A percentile compares a stretch with the other conserved stretches of the same genome.
Evolutionary conservation across 2,329 filamentous ascomycete species (phyloP).

Genomic region (Juglanconis oblonga): DNA sequence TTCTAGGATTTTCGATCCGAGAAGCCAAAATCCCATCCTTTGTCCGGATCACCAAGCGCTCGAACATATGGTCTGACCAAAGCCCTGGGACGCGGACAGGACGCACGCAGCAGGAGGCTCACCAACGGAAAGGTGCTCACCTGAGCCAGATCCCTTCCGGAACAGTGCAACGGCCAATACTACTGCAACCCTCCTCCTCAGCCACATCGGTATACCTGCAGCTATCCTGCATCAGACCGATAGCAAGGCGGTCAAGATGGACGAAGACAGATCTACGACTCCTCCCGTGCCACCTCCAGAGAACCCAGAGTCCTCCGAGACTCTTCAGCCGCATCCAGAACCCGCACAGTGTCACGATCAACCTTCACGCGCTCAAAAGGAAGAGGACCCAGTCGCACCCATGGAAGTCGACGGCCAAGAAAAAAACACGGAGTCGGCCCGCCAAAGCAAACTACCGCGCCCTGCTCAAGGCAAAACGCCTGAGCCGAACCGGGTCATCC

Average conservation of each 20-base stretch:
- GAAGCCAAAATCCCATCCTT: not conserved
- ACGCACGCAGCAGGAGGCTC: too few relatives aligned
- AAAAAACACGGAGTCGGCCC: slow-evolving; percentile 12
- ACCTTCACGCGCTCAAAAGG: not conserved
- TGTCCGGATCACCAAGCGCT: not conserved
- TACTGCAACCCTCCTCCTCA: not conserved
- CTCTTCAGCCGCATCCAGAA: not conserved
- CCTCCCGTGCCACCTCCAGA: slow-evolving; percentile 17
- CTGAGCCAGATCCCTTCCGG: too few relatives aligned
- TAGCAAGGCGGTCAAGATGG: slow-evolving; percentile 3
- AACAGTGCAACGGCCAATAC: too few relatives aligned
- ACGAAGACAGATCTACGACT: slow-evolving; percentile 15
- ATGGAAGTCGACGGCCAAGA: not conserved
- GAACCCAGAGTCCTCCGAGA: slow-evolving; percentile 2
- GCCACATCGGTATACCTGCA: not conserved
- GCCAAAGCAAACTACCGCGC: slow-evolving; percentile 21
- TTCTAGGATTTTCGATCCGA: not conserved
- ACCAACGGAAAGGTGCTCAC: too few relatives aligned
- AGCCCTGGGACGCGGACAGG: too few relatives aligned
- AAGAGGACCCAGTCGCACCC: not conserved
- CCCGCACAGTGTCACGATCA: not conserved
- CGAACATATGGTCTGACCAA: too few relatives aligned
- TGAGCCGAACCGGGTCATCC: slow-evolving; percentile 15
- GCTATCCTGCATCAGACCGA: not conserved
- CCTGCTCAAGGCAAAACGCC: slow-evolving; percentile 8